phyloP scores from a whole-genome alignment of 257 asterid genomes.

The Catharanthus roseus region DNA sequence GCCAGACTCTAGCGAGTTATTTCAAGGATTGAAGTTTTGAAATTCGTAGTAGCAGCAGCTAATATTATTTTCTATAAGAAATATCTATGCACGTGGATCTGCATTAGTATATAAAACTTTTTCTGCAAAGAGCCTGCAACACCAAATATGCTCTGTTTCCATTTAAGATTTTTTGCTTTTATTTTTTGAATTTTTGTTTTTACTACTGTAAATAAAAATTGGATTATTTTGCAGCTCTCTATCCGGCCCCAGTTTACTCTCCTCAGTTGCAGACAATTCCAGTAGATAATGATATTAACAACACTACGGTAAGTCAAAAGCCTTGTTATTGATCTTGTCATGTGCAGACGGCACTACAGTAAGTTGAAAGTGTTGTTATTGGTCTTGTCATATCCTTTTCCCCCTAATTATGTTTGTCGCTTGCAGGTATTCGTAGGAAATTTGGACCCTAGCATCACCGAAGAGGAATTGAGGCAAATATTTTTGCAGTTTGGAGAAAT shows the following conservation, averaged over 20 bases:
- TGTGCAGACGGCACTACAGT: slow-evolving; percentile 46
- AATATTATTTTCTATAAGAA: neutral
- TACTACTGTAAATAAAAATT: neutral
- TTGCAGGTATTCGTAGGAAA: slow-evolving; percentile 80
- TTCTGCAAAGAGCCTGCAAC: neutral
- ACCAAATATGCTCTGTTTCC: neutral
- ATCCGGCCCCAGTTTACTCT: slow-evolving; percentile 61
- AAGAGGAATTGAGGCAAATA: slow-evolving; percentile 79
- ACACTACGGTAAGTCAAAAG: slow-evolving; percentile 69
- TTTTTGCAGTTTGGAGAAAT: slow-evolving; percentile 82
- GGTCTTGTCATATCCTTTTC: slow-evolving; percentile 9
- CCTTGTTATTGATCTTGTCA: slow-evolving; percentile 10
- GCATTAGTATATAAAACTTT: neutral
- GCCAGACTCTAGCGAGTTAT: neutral
- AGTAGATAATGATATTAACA: slow-evolving; percentile 64
- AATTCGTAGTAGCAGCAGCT: neutral
- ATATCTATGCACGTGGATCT: neutral
- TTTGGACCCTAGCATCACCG: slow-evolving; percentile 73
- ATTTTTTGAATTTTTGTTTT: neutral
- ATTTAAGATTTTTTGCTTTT: neutral
- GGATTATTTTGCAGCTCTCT: slow-evolving; percentile 45
- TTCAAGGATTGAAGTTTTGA: neutral
- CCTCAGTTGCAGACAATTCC: slow-evolving; percentile 65
- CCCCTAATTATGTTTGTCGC: slow-evolving; percentile 19
- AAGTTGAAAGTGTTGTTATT: slow-evolving; percentile 29